Evolutionary conservation across 176 grass and related monocot genomes (phyloP).

Genomic region (Ensete ventricosum): DNA sequence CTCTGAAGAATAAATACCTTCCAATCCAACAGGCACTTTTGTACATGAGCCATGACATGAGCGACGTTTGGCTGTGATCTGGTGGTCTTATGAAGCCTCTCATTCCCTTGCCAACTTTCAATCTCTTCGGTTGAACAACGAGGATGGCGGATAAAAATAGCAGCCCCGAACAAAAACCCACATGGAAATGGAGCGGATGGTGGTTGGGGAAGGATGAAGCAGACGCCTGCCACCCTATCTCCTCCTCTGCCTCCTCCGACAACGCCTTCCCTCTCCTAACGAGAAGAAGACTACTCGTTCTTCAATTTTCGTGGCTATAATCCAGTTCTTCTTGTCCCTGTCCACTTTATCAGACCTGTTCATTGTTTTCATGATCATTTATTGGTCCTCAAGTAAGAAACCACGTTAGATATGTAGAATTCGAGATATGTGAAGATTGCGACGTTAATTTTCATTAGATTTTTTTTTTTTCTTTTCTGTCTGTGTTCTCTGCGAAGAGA

Average conservation of each 20-base stretch:
- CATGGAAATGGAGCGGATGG: background rate
- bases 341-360: too few relatives aligned
- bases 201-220: constrained; percentile 1
- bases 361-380: background rate
- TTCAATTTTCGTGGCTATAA: too few relatives aligned
- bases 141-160: constrained; percentile 6
- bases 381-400: too few relatives aligned
- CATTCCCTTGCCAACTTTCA: background rate
- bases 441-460: too few relatives aligned
- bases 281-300: too few relatives aligned
- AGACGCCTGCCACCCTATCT: background rate
- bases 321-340: too few relatives aligned
- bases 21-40: too few relatives aligned
- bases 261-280: background rate
- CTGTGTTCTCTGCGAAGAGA: too few relatives aligned
- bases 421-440: background rate
- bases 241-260: background rate
- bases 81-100: background rate
- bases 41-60: too few relatives aligned
- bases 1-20: too few relatives aligned
- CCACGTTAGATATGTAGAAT: background rate
- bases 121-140: background rate
- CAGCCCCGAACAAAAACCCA: background rate
- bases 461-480: too few relatives aligned
- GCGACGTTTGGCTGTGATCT: background rate